Conservation (phyloP, 257 asterid genomes). For the Nicotiana undulata region DNA sequence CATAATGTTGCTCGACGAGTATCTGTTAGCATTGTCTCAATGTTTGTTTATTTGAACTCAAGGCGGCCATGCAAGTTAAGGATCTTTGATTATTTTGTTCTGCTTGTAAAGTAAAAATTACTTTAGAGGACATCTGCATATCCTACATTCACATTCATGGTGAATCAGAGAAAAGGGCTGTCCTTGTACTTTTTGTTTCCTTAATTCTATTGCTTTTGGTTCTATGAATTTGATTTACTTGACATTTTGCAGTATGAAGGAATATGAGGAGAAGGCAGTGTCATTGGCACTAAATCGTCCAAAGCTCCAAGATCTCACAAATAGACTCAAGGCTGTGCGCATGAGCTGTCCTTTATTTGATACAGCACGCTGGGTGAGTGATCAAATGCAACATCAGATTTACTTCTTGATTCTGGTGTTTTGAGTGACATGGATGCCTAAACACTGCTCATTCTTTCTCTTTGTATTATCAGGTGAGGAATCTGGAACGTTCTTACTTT, state of each 20-base stretch:
- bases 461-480: constrained; percentile 52
- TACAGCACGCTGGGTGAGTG: constrained; percentile 86
- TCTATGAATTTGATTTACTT: neutral
- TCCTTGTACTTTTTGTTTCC: neutral
- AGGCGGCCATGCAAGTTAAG: neutral
- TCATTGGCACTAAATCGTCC: constrained; percentile 64
- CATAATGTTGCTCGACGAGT: no score
- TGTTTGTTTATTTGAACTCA: neutral
- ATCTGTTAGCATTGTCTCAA: no score
- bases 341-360: constrained; percentile 83
- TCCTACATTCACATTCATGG: neutral
- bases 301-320: constrained; percentile 78
- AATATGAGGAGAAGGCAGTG: constrained; percentile 92
- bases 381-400: neutral
- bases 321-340: constrained; percentile 74
- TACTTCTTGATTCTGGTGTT: neutral
- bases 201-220: neutral
- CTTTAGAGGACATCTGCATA: neutral
- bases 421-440: neutral
- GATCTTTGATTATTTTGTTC: neutral
- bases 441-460: neutral
- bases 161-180: neutral
- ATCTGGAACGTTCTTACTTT: constrained; percentile 85
- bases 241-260: constrained; percentile 62
- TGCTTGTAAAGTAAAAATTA: neutral